Conservation (phyloP, 495 filamentous ascomycete species). For the Penicillium lagena region DNA sequence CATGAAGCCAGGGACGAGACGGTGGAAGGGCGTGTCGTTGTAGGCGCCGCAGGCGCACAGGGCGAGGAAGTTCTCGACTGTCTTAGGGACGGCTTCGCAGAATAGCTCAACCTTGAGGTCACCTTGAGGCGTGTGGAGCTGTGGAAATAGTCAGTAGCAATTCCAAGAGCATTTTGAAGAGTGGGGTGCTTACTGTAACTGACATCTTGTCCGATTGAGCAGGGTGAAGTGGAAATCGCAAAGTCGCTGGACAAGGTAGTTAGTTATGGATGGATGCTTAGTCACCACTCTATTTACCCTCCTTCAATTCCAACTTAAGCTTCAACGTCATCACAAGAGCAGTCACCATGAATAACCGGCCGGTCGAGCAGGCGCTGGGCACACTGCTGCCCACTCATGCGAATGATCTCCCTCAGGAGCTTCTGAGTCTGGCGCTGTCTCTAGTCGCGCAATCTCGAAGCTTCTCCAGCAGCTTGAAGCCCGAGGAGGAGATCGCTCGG, state of each 20-base stretch:
- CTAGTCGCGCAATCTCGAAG: slow-evolving; percentile 82
- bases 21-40: slow-evolving; percentile 84
- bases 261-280: no score
- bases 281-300: background rate
- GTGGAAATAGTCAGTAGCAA: slow-evolving; percentile 24
- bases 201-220: slow-evolving; percentile 15
- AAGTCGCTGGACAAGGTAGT: no score
- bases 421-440: slow-evolving; percentile 69
- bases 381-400: slow-evolving; percentile 74
- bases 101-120: slow-evolving; percentile 95
- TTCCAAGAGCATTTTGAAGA: background rate
- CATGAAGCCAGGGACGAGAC: slow-evolving; percentile 86
- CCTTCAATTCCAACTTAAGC: background rate
- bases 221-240: no score
- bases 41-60: slow-evolving; percentile 88
- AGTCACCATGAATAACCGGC: slow-evolving; percentile 46
- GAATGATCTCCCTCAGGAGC: slow-evolving; percentile 62
- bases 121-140: slow-evolving; percentile 84
- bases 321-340: background rate
- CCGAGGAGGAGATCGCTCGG: slow-evolving; percentile 83
- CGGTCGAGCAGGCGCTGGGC: slow-evolving; percentile 68
- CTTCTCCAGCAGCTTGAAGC: slow-evolving; percentile 70
- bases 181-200: slow-evolving; percentile 21
- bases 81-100: slow-evolving; percentile 89
- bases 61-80: slow-evolving; percentile 93